These are phyloP conservation scores for Verticillium nubilum DNA, from an alignment of 2,329 filamentous ascomycete species.

Conservation along the genomic window DNA sequence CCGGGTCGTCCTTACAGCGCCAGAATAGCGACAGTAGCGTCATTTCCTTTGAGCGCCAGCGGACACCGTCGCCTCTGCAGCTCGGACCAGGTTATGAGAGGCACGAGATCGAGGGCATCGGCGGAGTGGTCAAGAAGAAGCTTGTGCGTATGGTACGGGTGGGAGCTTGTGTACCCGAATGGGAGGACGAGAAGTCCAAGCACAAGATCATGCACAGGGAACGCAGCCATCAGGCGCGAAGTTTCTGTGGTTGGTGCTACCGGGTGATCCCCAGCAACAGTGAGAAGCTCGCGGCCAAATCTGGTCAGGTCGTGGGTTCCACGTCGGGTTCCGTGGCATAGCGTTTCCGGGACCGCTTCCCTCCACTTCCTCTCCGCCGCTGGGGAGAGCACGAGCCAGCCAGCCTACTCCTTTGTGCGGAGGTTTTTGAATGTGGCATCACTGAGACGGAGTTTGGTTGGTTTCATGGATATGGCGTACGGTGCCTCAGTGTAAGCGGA, in stretches of 20 bases:
- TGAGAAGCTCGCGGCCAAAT: constrained; percentile 15
- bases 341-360: neutral
- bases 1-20: constrained; percentile 6
- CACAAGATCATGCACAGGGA: constrained; percentile 67
- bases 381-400: neutral
- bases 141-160: constrained; percentile 76
- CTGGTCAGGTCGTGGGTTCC: neutral
- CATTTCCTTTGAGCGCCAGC: constrained; percentile 19
- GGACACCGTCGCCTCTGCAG: constrained; percentile 42
- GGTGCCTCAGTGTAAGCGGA: neutral
- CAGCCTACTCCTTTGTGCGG: neutral
- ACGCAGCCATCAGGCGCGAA: constrained; percentile 60
- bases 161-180: constrained; percentile 80
- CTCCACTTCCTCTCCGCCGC: neutral
- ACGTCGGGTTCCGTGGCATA: neutral
- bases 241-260: constrained; percentile 91
- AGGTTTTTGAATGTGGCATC: neutral
- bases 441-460: neutral
- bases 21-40: constrained; percentile 8
- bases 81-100: constrained; percentile 70
- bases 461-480: neutral
- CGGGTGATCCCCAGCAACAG: constrained; percentile 59
- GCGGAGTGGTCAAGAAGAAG: constrained; percentile 82
- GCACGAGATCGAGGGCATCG: constrained; percentile 89
- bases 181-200: constrained; percentile 67